Percentiles rank a stretch among this genome's conserved stretches.
Conservation (phyloP, 148 eudicot genomes). For the Persicaria maculosa region DNA sequence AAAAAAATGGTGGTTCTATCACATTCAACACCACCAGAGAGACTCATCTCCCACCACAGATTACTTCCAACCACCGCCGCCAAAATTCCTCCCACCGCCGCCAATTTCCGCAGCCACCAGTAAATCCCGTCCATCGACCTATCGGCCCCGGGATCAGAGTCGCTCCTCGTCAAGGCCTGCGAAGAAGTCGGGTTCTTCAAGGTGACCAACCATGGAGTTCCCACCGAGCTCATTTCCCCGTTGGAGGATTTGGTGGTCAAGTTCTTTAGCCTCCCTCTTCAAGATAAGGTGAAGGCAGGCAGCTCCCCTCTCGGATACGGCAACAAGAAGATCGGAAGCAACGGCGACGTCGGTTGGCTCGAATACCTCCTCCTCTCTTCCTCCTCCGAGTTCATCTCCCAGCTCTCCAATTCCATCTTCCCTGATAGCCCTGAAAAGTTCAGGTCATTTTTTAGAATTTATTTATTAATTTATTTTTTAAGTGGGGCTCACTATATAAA, state of each 20-base stretch:
- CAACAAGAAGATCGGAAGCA: constrained; percentile 47
- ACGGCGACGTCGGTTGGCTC: constrained; percentile 81
- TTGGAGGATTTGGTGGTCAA: constrained; percentile 43
- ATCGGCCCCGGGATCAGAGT: constrained; percentile 29
- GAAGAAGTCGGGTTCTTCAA: constrained; percentile 69
- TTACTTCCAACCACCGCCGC: not conserved
- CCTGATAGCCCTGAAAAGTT: constrained; percentile 27
- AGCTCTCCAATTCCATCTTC: constrained; percentile 21
- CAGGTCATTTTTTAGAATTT: constrained; percentile 21
- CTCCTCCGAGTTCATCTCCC: constrained; percentile 15
- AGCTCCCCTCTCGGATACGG: constrained; percentile 60
- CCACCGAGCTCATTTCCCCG: constrained; percentile 21
- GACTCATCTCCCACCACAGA: not conserved
- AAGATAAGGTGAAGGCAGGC: constrained; percentile 34
- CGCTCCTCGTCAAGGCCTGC: constrained; percentile 48
- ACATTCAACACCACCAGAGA: not conserved
- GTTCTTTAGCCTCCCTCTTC: constrained; percentile 37
- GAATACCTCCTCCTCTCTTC: constrained; percentile 46
- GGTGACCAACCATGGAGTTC: constrained; percentile 58
- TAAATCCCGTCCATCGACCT: constrained; percentile 57
- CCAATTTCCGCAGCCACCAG: not conserved
- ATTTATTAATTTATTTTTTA: not conserved
- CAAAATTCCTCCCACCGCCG: not conserved
- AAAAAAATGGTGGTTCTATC: not conserved
- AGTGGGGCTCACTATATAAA: no score